These are phyloP conservation scores for Melampsora medusae DNA, from an alignment of 1,284 basidiomycete species.

Conservation along the genomic window DNA sequence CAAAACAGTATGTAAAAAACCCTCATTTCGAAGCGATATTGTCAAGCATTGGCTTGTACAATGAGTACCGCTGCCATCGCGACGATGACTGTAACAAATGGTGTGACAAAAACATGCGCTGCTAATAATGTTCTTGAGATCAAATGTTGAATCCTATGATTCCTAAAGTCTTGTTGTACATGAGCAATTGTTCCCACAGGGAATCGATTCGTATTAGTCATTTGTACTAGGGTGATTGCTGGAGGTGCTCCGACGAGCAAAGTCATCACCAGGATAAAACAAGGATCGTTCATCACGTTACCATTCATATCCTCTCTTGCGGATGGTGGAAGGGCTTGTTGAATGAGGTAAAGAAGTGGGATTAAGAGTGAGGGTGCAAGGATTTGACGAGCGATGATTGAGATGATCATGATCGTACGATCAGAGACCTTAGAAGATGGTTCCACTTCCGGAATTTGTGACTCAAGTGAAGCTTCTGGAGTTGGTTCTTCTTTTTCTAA, in stretches of 20 bases:
- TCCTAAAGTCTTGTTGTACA: constrained; percentile 19
- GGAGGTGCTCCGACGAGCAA: constrained; percentile 45
- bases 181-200: constrained; percentile 39
- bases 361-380: constrained; percentile 22
- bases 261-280: constrained; percentile 15
- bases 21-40: neutral
- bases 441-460: constrained; percentile 28
- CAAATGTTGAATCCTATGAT: constrained; percentile 46
- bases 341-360: neutral
- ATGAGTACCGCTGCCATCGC: constrained; percentile 32
- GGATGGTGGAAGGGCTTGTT: neutral
- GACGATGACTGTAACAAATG: constrained; percentile 27
- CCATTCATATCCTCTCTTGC: neutral
- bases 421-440: constrained; percentile 30
- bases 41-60: neutral
- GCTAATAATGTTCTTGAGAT: constrained; percentile 50
- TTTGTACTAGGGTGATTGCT: constrained; percentile 51
- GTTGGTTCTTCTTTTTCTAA: constrained; percentile 5
- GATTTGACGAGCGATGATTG: constrained; percentile 40
- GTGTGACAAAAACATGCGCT: constrained; percentile 51
- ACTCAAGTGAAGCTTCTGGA: constrained; percentile 8
- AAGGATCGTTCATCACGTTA: constrained; percentile 3
- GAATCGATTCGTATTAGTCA: constrained; percentile 46
- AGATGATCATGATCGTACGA: constrained; percentile 27
- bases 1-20: too few species aligned